Evolutionary conservation across 2,329 filamentous ascomycete genomes (phyloP).

Genomic region (Fusarium chaquense): DNA sequence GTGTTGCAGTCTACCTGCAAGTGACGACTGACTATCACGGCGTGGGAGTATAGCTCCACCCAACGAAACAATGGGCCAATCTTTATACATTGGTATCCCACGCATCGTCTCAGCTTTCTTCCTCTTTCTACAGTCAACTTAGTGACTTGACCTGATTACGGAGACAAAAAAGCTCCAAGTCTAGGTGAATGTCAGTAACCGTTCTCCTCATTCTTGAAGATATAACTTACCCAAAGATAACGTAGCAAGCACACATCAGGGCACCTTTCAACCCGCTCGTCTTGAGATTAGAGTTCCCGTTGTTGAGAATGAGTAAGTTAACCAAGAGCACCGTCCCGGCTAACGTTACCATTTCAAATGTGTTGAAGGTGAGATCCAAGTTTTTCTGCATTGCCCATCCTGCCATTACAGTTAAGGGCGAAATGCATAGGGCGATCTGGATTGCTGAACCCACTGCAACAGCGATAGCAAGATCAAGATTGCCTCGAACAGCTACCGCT

Average conservation of each 20-base stretch:
- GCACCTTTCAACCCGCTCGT: slow-evolving; percentile 65
- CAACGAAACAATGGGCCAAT: no score
- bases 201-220: no score
- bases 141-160: no score
- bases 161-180: no score
- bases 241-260: slow-evolving; percentile 64
- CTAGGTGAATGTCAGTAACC: no score
- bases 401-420: slow-evolving; percentile 69
- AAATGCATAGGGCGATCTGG: slow-evolving; percentile 71
- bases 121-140: no score
- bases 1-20: no score
- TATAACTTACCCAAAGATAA: slow-evolving; percentile 57
- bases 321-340: slow-evolving; percentile 78
- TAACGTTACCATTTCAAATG: slow-evolving; percentile 79
- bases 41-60: no score
- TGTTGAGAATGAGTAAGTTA: slow-evolving; percentile 79
- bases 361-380: slow-evolving; percentile 76
- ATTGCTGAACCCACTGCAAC: slow-evolving; percentile 71
- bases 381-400: slow-evolving; percentile 68
- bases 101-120: no score
- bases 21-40: no score
- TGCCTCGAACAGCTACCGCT: slow-evolving; percentile 68
- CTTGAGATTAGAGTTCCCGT: slow-evolving; percentile 73
- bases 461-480: slow-evolving; percentile 71
- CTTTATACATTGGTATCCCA: no score